A percentile compares a stretch with the other conserved stretches of the same genome.
phyloP scores from a whole-genome alignment of 495 filamentous ascomycete species.

The Hypoxylon trugodes region DNA sequence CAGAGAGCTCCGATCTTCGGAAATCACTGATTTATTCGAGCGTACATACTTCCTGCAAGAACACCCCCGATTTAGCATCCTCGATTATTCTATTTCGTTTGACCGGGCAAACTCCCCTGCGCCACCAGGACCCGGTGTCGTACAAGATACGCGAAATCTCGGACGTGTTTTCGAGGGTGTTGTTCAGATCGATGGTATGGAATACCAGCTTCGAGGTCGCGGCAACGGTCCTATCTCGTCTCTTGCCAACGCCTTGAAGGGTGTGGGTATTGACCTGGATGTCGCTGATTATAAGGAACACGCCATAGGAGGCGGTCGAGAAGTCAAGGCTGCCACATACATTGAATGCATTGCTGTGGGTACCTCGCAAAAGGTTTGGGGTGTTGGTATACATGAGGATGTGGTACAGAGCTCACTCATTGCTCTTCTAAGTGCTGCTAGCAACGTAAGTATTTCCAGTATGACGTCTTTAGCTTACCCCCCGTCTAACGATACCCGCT shows the following conservation, averaged over 20 bases:
- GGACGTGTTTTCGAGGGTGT: slow-evolving; percentile 88
- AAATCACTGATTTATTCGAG: slow-evolving; percentile 89
- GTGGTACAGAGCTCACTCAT: slow-evolving; percentile 92
- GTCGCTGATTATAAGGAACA: slow-evolving; percentile 97
- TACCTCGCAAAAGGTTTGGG: slow-evolving; percentile 81
- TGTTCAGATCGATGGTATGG: slow-evolving; percentile 80
- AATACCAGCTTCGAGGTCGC: slow-evolving; percentile 79
- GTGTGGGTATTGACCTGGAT: slow-evolving; percentile 88
- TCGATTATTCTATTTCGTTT: slow-evolving; percentile 91
- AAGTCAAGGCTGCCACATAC: slow-evolving; percentile 91
- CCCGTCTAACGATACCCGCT: slow-evolving; percentile 24
- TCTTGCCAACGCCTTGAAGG: slow-evolving; percentile 80
- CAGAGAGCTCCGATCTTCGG: slow-evolving; percentile 81
- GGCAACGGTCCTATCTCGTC: slow-evolving; percentile 93
- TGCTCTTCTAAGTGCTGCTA: slow-evolving; percentile 86
- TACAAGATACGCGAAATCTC: slow-evolving; percentile 76
- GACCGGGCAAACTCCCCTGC: slow-evolving; percentile 83
- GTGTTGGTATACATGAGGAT: slow-evolving; percentile 94
- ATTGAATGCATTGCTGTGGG: slow-evolving; percentile 87
- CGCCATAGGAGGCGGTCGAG: slow-evolving; percentile 79
- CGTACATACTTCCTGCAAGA: slow-evolving; percentile 82
- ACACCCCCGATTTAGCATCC: slow-evolving; percentile 83
- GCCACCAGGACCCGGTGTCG: slow-evolving; percentile 72
- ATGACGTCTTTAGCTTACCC: background rate
- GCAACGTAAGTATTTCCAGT: slow-evolving; percentile 70